phyloP scores from a whole-genome alignment of 495 filamentous ascomycete genomes.

The Penicillium atrosanguineum region DNA sequence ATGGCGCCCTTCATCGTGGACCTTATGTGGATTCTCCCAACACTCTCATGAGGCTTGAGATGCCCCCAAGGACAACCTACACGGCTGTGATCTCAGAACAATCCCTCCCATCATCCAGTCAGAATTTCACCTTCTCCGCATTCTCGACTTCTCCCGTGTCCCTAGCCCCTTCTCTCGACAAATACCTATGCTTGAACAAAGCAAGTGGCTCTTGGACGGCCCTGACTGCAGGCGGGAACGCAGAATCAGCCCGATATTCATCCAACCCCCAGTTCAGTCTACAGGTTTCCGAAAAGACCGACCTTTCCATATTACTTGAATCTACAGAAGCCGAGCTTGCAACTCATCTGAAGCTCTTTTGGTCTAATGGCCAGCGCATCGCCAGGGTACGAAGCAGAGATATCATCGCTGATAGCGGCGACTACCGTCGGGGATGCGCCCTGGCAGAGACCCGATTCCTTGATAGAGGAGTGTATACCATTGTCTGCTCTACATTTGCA shows the following conservation, averaged over 20 bases:
- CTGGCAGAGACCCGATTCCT: conserved; percentile 58
- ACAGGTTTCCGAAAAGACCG: conserved; percentile 50
- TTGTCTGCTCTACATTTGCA: conserved; percentile 87
- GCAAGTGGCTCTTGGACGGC: conserved; percentile 67
- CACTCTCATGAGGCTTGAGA: conserved; percentile 74
- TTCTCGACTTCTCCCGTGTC: conserved; percentile 62
- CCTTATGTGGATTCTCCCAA: conserved; percentile 95
- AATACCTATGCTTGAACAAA: conserved; percentile 53
- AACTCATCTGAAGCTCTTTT: conserved; percentile 81
- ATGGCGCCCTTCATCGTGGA: conserved; percentile 62
- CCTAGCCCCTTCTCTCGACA: conserved; percentile 58
- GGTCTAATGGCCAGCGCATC: conserved; percentile 69
- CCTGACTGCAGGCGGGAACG: conserved; percentile 80
- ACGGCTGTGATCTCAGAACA: conserved; percentile 80
- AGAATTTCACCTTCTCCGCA: conserved; percentile 81
- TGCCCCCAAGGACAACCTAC: conserved; percentile 56
- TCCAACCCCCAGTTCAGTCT: conserved; percentile 84
- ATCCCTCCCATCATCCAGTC: conserved; percentile 62
- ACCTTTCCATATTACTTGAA: conserved; percentile 70
- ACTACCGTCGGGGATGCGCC: conserved; percentile 79
- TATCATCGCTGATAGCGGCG: conserved; percentile 74
- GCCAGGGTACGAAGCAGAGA: conserved; percentile 66
- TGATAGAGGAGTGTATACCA: conserved; percentile 71
- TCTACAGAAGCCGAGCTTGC: conserved; percentile 66
- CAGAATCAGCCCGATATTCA: conserved; percentile 69